These are phyloP conservation scores for Schizopora paradoxa DNA, from an alignment of 1,284 basidiomycete species.

Conservation along the genomic window DNA sequence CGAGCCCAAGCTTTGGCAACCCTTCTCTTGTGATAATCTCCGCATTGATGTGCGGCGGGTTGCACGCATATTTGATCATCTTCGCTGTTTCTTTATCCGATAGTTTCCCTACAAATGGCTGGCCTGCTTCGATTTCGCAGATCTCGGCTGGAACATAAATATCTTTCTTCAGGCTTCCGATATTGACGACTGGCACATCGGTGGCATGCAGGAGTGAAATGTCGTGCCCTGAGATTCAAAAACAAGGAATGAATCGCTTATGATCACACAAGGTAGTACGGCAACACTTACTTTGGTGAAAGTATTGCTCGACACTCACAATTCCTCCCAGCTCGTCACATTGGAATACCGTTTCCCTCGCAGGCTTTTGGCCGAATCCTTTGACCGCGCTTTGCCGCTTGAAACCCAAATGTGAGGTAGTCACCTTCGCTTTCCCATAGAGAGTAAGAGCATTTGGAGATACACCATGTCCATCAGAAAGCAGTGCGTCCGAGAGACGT, in stretches of 20 bases:
- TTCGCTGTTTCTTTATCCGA: slow-evolving; percentile 34
- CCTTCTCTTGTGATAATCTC: slow-evolving; percentile 49
- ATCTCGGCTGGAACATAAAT: slow-evolving; percentile 61
- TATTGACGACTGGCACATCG: slow-evolving; percentile 57
- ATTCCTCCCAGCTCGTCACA: slow-evolving; percentile 45
- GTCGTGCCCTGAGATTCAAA: slow-evolving; percentile 59
- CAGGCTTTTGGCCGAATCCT: slow-evolving; percentile 39
- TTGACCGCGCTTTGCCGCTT: slow-evolving; percentile 45
- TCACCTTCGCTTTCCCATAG: slow-evolving; percentile 49
- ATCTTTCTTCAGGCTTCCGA: slow-evolving; percentile 39
- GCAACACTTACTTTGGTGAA: slow-evolving; percentile 44
- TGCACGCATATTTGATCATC: slow-evolving; percentile 14
- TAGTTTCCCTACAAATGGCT: slow-evolving; percentile 45
- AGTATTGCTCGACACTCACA: slow-evolving; percentile 60
- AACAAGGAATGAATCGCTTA: neutral
- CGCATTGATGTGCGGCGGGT: slow-evolving; percentile 9
- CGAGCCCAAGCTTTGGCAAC: slow-evolving; percentile 44
- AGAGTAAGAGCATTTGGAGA: slow-evolving; percentile 42
- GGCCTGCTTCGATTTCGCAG: slow-evolving; percentile 55
- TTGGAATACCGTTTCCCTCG: slow-evolving; percentile 45
- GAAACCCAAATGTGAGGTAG: slow-evolving; percentile 51
- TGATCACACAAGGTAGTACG: neutral
- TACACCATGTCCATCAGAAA: slow-evolving; percentile 36
- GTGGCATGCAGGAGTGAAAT: slow-evolving; percentile 43
- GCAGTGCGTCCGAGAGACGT: slow-evolving; percentile 52